Conservation (phyloP, 345 rosid species). For the Acer yangbiense region DNA sequence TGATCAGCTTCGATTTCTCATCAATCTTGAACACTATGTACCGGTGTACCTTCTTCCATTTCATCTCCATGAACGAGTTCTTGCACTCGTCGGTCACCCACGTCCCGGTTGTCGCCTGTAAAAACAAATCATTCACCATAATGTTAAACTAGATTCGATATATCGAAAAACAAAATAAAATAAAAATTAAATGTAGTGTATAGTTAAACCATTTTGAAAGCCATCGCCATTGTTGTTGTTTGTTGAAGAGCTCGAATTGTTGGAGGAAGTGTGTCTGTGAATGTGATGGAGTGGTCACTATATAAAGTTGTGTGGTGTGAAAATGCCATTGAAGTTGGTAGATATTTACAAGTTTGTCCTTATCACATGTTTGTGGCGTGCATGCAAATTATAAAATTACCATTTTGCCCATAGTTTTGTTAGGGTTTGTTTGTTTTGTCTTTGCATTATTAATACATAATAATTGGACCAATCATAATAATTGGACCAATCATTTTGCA, state of each 20-base stretch:
- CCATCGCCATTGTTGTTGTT: conserved; percentile 82
- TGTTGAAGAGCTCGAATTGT: background rate
- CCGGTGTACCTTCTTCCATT: conserved; percentile 86
- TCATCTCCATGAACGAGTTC: conserved; percentile 90
- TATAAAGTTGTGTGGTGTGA: conserved; percentile 33
- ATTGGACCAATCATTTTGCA: too few relatives aligned
- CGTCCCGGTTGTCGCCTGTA: conserved; percentile 92
- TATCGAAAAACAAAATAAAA: background rate
- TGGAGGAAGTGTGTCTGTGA: background rate
- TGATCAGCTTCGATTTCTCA: conserved; percentile 77
- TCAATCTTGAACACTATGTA: conserved; percentile 95
- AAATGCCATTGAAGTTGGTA: conserved; percentile 37
- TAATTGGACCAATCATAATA: too few relatives aligned
- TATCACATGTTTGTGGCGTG: background rate
- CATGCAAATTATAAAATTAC: background rate
- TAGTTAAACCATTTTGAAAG: conserved; percentile 85
- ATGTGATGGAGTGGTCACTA: conserved; percentile 26
- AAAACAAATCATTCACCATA: background rate
- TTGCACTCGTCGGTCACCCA: conserved; percentile 90
- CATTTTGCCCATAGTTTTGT: background rate
- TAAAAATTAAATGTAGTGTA: background rate
- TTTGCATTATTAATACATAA: background rate
- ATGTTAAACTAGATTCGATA: too few relatives aligned
- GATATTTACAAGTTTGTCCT: conserved; percentile 33
- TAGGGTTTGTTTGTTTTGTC: background rate